Evolutionary conservation across 306 rosid genomes (phyloP).

Genomic region (Casuarina glauca): DNA sequence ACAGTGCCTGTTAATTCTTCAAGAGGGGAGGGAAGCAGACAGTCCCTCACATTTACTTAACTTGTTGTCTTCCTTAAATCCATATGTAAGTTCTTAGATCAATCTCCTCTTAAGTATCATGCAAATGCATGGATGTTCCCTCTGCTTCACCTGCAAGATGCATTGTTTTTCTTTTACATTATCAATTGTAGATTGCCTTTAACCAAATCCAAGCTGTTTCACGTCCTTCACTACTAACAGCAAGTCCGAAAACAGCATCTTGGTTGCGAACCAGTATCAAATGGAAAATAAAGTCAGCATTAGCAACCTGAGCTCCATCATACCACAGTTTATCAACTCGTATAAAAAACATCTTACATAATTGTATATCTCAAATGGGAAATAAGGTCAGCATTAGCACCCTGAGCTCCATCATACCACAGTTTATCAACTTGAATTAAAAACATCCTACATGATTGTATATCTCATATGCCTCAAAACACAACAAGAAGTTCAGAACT

Average conservation of each 20-base stretch:
- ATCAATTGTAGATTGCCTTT: conserved; percentile 52
- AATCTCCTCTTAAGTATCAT: background rate
- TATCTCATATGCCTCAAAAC: conserved; percentile 34
- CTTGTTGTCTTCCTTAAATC: background rate
- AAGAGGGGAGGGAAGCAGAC: background rate
- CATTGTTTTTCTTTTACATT: conserved; percentile 7
- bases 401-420: too few relatives aligned
- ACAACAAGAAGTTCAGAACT: conserved; percentile 45
- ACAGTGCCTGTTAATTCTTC: background rate
- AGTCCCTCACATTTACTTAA: too few relatives aligned
- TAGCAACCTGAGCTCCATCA: conserved; percentile 31
- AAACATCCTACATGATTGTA: too few relatives aligned
- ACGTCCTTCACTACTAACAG: conserved; percentile 61
- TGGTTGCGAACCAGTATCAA: conserved; percentile 73
- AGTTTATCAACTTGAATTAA: too few relatives aligned
- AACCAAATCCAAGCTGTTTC: conserved; percentile 89
- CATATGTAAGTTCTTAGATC: background rate
- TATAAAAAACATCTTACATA: conserved; percentile 8
- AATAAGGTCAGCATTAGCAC: too few relatives aligned
- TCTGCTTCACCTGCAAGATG: background rate
- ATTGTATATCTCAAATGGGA: background rate
- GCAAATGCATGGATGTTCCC: background rate
- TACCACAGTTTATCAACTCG: conserved; percentile 7
- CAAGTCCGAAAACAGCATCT: conserved; percentile 74
- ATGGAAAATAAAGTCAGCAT: conserved; percentile 12